Percentiles rank a stretch among this genome's conserved stretches.
phyloP scores from a whole-genome alignment of 345 rosid genomes.

The Triadica sebifera region DNA sequence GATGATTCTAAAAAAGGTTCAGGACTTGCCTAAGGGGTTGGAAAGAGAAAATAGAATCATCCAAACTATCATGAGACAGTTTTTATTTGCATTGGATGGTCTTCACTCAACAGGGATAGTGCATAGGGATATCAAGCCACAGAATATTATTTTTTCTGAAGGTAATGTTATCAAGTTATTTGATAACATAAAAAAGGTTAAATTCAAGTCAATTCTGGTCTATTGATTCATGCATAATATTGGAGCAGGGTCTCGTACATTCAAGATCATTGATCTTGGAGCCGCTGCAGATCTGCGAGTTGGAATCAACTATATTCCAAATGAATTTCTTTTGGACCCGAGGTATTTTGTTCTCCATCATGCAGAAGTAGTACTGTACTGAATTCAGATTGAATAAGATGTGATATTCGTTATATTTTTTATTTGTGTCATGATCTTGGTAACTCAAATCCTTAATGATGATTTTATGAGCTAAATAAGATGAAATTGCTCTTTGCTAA shows the following conservation, averaged over 20 bases:
- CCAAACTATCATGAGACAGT: constrained; percentile 82
- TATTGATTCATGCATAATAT: constrained; percentile 15
- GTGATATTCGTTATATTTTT: not conserved
- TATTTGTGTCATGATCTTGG: not conserved
- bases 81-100: constrained; percentile 90
- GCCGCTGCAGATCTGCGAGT: constrained; percentile 97
- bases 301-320: constrained; percentile 95
- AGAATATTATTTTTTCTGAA: constrained; percentile 89
- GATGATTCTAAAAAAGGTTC: constrained; percentile 73
- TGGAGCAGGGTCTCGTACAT: constrained; percentile 71
- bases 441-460: not conserved
- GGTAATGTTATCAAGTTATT: constrained; percentile 43
- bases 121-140: constrained; percentile 93
- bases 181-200: not conserved
- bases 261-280: constrained; percentile 97
- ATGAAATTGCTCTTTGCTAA: not conserved
- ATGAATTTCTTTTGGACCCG: constrained; percentile 94
- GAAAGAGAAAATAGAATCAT: constrained; percentile 86
- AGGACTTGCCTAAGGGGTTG: constrained; percentile 71
- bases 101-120: constrained; percentile 98
- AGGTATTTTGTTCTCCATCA: constrained; percentile 42
- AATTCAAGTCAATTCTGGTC: constrained; percentile 1
- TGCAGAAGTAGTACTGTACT: not conserved
- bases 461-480: not conserved
- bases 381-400: not conserved